Conservation (phyloP, 2,329 filamentous ascomycete species). For the Hirsutella thompsonii region DNA sequence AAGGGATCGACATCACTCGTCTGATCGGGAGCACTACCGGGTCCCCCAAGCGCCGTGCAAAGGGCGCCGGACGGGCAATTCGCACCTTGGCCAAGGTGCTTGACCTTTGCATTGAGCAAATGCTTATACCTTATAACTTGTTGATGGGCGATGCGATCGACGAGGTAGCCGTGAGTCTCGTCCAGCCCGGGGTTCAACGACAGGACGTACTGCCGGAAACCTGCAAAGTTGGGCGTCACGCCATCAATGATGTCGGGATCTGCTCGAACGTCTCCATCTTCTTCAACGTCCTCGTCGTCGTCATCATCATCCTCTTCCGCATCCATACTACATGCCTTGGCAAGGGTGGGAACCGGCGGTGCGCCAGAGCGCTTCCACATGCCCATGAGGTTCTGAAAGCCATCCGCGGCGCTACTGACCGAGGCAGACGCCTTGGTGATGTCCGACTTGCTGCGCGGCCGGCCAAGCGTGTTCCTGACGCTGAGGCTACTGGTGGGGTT, state of each 20-base stretch:
- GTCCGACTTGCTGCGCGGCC: conserved; percentile 43
- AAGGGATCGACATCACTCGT: conserved; percentile 31
- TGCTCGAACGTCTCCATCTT: conserved; percentile 48
- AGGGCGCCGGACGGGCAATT: conserved; percentile 48
- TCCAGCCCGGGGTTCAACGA: conserved; percentile 60
- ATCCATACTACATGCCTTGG: conserved; percentile 14
- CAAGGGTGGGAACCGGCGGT: conserved; percentile 36
- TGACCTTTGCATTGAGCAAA: conserved; percentile 55
- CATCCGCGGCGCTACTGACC: conserved; percentile 14
- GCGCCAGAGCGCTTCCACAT: conserved; percentile 41
- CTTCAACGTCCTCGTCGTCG: conserved; percentile 34
- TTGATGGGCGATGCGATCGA: conserved; percentile 73
- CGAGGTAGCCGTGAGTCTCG: conserved; percentile 44
- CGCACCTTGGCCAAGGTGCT: conserved; percentile 51
- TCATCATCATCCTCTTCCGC: conserved; percentile 44
- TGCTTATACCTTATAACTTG: conserved; percentile 70
- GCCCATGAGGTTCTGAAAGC: conserved; percentile 31
- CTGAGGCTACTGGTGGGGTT: conserved; percentile 28
- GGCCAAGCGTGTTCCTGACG: conserved; percentile 36
- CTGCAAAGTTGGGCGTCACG: conserved; percentile 59
- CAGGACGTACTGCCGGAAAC: conserved; percentile 64
- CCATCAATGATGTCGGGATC: conserved; percentile 52
- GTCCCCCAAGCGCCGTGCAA: conserved; percentile 57
- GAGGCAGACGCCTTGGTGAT: conserved; percentile 25
- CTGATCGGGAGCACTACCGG: conserved; percentile 44